Percentiles rank a stretch among this genome's conserved stretches.
These are phyloP conservation scores for Asterophora lycoperdoides DNA, from an alignment of 768 basidiomycete species.

Conservation along the genomic window DNA sequence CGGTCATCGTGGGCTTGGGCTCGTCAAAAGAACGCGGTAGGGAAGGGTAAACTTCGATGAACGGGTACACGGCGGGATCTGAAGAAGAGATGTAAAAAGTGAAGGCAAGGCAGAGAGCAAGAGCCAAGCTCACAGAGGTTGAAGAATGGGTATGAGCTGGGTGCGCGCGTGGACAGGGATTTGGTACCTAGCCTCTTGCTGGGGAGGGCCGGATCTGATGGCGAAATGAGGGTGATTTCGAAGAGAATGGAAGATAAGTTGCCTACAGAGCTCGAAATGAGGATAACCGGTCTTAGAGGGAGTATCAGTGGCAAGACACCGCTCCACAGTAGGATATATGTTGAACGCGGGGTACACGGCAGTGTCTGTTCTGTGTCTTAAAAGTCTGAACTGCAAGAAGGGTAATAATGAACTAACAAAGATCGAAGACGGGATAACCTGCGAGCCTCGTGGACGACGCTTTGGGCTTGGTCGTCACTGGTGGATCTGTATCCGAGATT, in stretches of 20 bases:
- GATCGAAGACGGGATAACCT: conserved; percentile 7
- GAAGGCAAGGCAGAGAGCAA: not conserved
- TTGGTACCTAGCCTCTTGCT: not conserved
- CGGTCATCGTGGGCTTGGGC: not conserved
- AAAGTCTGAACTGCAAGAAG: not conserved
- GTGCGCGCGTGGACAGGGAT: not conserved
- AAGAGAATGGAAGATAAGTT: not conserved
- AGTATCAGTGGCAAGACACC: not conserved
- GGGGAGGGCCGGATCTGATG: not conserved
- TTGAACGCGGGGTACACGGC: conserved; percentile 33
- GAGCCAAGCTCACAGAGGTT: conserved; percentile 5
- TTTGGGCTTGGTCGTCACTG: not conserved
- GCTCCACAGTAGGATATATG: conserved; percentile 27
- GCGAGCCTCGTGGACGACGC: not conserved
- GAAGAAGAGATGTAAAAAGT: not conserved
- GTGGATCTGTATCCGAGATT: not conserved
- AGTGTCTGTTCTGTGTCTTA: conserved; percentile 21
- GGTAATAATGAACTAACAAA: not conserved
- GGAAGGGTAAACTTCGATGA: conserved; percentile 20
- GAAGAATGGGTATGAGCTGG: conserved; percentile 11
- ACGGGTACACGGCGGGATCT: conserved; percentile 36
- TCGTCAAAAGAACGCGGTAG: not conserved
- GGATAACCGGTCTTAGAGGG: not conserved
- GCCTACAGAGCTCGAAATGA: conserved; percentile 7
- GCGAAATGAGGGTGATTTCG: not conserved